Percentiles rank a stretch among this genome's conserved stretches.
phyloP scores from a whole-genome alignment of 2,329 filamentous ascomycete species.

The Coleophoma cylindrospora region DNA sequence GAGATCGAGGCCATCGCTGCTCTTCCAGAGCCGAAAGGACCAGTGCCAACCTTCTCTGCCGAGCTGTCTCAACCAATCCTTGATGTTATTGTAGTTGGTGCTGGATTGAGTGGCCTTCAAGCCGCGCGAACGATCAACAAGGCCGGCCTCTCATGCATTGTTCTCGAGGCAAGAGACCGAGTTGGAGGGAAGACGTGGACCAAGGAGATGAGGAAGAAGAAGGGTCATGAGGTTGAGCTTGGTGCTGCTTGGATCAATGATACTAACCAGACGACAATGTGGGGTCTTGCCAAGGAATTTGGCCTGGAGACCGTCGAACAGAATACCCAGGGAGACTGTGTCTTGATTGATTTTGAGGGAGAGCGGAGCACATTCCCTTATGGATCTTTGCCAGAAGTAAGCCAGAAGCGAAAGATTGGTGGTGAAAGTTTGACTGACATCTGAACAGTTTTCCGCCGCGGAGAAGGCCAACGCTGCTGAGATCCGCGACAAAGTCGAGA shows the following conservation, averaged over 20 bases:
- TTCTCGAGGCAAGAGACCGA: conserved; percentile 44
- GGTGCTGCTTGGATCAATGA: conserved; percentile 58
- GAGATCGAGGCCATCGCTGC: conserved; percentile 37
- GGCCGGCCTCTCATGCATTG: conserved; percentile 32
- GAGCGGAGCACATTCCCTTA: conserved; percentile 22
- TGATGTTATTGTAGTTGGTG: conserved; percentile 36
- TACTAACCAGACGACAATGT: conserved; percentile 42
- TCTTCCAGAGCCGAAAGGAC: neutral
- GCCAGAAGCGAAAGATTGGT: neutral
- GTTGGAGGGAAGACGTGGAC: conserved; percentile 49
- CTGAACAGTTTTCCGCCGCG: neutral
- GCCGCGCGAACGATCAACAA: conserved; percentile 30
- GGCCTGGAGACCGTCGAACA: conserved; percentile 40
- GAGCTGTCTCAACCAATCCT: neutral
- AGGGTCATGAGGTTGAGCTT: conserved; percentile 36
- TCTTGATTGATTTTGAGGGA: conserved; percentile 34
- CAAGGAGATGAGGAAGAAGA: conserved; percentile 10
- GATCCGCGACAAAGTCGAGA: neutral
- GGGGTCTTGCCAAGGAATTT: conserved; percentile 31
- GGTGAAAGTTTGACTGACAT: neutral
- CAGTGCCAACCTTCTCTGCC: no score
- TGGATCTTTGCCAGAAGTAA: conserved; percentile 21
- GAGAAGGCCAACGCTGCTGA: neutral
- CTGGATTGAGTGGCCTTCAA: conserved; percentile 33
- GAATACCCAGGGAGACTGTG: conserved; percentile 35